Evolutionary conservation across 2,329 filamentous ascomycete species (phyloP).

Genomic region (Penicillium sp.): DNA sequence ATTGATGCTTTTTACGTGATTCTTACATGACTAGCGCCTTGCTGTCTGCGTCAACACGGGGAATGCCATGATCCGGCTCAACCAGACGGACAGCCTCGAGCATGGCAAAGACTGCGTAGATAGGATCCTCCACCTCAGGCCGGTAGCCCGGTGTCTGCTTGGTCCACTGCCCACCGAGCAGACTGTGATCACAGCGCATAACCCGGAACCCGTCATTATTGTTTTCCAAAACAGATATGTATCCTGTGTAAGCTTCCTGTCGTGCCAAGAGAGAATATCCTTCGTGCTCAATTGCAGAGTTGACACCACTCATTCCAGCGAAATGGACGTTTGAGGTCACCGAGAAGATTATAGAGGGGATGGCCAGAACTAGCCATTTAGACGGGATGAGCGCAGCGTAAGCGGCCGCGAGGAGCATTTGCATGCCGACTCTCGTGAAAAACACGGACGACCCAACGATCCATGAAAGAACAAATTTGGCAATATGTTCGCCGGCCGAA

Average conservation of each 20-base stretch:
- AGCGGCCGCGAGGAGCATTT: constrained; percentile 62
- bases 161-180: constrained; percentile 90
- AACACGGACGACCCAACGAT: constrained; percentile 62
- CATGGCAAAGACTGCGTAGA: constrained; percentile 95
- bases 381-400: constrained; percentile 70
- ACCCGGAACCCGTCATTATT: constrained; percentile 68
- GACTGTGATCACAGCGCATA: constrained; percentile 89
- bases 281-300: constrained; percentile 61
- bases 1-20: constrained; percentile 9
- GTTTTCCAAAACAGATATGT: constrained; percentile 86
- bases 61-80: constrained; percentile 49
- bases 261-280: constrained; percentile 77
- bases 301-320: constrained; percentile 61
- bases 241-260: constrained; percentile 83
- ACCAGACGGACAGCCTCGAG: constrained; percentile 86
- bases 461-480: constrained; percentile 42
- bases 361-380: constrained; percentile 61
- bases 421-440: constrained; percentile 69
- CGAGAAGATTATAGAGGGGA: constrained; percentile 67
- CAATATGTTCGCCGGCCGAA: constrained; percentile 47
- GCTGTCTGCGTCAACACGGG: constrained; percentile 60
- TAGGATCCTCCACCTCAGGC: constrained; percentile 70
- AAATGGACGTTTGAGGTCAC: constrained; percentile 72
- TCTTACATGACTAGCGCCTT: constrained; percentile 81
- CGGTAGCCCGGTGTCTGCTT: constrained; percentile 49